These are phyloP conservation scores for Blastomyces parvus DNA, from an alignment of 2,329 filamentous ascomycete genomes.

Conservation along the genomic window DNA sequence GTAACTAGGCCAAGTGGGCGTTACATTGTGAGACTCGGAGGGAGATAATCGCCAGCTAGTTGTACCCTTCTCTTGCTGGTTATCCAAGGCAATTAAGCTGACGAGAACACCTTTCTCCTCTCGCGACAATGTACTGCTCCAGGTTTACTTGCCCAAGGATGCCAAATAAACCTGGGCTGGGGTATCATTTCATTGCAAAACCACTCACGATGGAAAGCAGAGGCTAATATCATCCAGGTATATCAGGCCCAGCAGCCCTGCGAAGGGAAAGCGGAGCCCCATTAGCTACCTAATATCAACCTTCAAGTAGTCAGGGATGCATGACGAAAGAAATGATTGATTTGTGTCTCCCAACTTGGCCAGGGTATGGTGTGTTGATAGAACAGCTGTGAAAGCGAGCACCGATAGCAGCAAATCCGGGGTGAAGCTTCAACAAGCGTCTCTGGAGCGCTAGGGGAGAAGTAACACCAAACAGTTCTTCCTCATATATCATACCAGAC, in stretches of 20 bases:
- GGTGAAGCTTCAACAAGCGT: not conserved
- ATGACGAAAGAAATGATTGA: not conserved
- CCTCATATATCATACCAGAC: not conserved
- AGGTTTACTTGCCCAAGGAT: not conserved
- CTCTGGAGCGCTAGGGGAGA: not conserved
- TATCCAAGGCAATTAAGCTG: not conserved
- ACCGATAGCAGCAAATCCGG: not conserved
- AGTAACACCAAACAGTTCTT: not conserved
- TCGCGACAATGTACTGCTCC: not conserved
- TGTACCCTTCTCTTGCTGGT: not conserved
- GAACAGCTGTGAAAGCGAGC: not conserved
- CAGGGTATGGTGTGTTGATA: not conserved
- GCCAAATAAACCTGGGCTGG: not conserved
- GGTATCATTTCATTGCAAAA: not conserved
- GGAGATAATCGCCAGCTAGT: not conserved
- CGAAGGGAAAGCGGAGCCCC: not conserved
- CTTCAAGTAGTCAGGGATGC: not conserved
- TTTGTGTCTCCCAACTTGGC: not conserved
- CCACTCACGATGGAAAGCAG: not conserved
- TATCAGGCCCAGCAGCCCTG: not conserved
- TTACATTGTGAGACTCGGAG: slow-evolving; percentile 2
- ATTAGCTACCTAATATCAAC: not conserved
- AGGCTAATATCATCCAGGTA: not conserved
- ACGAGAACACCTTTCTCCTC: not conserved
- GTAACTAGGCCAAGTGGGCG: not conserved